Percentiles rank a stretch among this genome's conserved stretches.
Evolutionary conservation across 2,329 filamentous ascomycete species (phyloP).

Genomic region (Scopulariopsis brevicaulis): DNA sequence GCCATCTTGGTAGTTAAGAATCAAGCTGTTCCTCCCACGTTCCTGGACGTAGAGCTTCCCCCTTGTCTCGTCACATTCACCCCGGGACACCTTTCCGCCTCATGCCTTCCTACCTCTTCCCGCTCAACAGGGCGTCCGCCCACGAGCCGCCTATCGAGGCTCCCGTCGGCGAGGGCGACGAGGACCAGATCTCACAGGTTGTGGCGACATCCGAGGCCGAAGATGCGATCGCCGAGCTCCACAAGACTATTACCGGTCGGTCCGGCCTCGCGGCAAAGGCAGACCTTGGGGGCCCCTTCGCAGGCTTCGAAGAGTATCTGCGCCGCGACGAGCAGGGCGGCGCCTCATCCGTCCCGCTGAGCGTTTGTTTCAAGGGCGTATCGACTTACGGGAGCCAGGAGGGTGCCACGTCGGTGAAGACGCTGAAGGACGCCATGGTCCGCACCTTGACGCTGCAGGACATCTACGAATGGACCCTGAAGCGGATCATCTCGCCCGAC

Average conservation of each 20-base stretch:
- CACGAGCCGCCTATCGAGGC: background rate
- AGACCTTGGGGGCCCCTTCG: background rate
- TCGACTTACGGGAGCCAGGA: conserved; percentile 64
- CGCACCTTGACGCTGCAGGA: conserved; percentile 75
- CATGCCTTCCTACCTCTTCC: background rate
- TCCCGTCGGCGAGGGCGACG: background rate
- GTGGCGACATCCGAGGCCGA: background rate
- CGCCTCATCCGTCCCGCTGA: conserved; percentile 62
- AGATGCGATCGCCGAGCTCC: conserved; percentile 14
- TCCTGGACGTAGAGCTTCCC: background rate
- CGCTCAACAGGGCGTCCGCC: background rate
- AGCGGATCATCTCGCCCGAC: conserved; percentile 16
- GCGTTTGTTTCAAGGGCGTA: conserved; percentile 65
- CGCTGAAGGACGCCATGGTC: conserved; percentile 60
- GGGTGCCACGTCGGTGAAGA: conserved; percentile 57
- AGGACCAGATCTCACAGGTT: background rate
- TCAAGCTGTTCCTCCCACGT: background rate
- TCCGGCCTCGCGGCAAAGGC: conserved; percentile 15
- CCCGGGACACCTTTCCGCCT: background rate
- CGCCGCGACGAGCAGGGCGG: conserved; percentile 20
- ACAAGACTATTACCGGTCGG: conserved; percentile 20
- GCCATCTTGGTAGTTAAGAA: background rate
- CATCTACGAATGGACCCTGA: conserved; percentile 44
- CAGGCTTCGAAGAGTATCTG: background rate
- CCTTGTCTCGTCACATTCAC: background rate